Conservation (phyloP, 495 filamentous ascomycete genomes). For the Annulohypoxylon stygium region DNA sequence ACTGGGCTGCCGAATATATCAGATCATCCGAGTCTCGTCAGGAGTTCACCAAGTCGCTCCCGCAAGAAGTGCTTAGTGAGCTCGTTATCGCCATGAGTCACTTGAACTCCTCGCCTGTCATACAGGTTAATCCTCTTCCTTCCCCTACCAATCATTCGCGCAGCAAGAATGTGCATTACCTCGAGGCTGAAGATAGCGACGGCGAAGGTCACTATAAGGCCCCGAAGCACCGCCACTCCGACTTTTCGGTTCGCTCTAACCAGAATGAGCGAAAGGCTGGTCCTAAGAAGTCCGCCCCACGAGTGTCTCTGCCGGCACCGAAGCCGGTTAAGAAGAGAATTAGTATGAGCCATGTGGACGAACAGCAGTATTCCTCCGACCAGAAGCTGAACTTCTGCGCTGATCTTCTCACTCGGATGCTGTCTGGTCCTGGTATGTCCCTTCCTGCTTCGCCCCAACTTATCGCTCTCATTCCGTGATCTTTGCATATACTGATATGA, state of each 20-base stretch:
- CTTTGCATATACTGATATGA: slow-evolving; percentile 16
- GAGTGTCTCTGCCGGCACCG: slow-evolving; percentile 47
- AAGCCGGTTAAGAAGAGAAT: slow-evolving; percentile 55
- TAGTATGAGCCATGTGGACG: slow-evolving; percentile 34
- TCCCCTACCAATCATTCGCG: slow-evolving; percentile 34
- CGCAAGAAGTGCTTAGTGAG: slow-evolving; percentile 67
- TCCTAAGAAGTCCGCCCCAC: slow-evolving; percentile 44
- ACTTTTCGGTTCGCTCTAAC: slow-evolving; percentile 45
- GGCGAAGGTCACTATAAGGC: slow-evolving; percentile 41
- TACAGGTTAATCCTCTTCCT: slow-evolving; percentile 44
- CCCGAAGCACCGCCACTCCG: slow-evolving; percentile 57
- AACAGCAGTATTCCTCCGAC: slow-evolving; percentile 53
- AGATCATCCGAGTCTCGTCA: slow-evolving; percentile 62
- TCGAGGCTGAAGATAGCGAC: slow-evolving; percentile 53
- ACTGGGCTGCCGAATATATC: slow-evolving; percentile 70
- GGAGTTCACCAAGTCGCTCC: slow-evolving; percentile 66
- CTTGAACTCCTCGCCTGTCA: slow-evolving; percentile 51
- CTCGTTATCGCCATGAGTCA: slow-evolving; percentile 69
- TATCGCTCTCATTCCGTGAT: neutral
- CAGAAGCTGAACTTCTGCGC: slow-evolving; percentile 66
- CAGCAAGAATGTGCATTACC: slow-evolving; percentile 57
- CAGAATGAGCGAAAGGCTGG: slow-evolving; percentile 26
- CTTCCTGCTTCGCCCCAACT: neutral
- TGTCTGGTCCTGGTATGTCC: slow-evolving; percentile 64
- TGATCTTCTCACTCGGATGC: slow-evolving; percentile 66